Evolutionary conservation across 2,329 filamentous ascomycete species (phyloP).

Genomic region (Fusarium chlamydosporum): DNA sequence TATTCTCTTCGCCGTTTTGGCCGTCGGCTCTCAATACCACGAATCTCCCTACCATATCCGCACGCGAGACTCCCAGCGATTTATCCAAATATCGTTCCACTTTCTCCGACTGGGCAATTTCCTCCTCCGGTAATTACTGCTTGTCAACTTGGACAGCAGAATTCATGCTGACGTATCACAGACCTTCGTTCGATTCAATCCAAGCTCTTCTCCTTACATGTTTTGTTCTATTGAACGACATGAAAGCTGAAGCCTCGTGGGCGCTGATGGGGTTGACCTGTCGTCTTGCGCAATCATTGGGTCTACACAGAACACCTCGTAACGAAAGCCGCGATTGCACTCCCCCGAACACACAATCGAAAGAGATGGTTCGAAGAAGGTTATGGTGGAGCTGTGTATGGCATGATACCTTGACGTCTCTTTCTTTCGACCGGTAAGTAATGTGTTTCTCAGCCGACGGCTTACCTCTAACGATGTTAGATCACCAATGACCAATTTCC

Average conservation of each 20-base stretch:
- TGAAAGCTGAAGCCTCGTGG: slow-evolving; percentile 79
- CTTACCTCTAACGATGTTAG: slow-evolving; percentile 52
- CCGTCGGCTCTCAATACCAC: slow-evolving; percentile 76
- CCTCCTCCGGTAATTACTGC: slow-evolving; percentile 64
- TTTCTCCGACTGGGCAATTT: slow-evolving; percentile 75
- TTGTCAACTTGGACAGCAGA: neutral
- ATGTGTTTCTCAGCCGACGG: neutral
- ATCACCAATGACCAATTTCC: slow-evolving; percentile 73
- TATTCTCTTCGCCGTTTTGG: slow-evolving; percentile 74
- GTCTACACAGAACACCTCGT: slow-evolving; percentile 67
- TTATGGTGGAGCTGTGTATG: slow-evolving; percentile 76
- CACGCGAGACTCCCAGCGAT: slow-evolving; percentile 71
- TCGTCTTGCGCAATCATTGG: slow-evolving; percentile 74
- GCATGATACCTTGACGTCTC: slow-evolving; percentile 75
- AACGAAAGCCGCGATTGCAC: slow-evolving; percentile 62
- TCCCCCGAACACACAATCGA: slow-evolving; percentile 62
- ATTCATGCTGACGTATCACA: slow-evolving; percentile 46
- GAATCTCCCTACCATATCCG: slow-evolving; percentile 74
- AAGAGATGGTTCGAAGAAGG: slow-evolving; percentile 68
- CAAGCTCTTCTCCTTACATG: slow-evolving; percentile 74
- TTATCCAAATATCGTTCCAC: slow-evolving; percentile 75
- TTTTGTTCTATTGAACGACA: slow-evolving; percentile 76
- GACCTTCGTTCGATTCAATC: slow-evolving; percentile 75
- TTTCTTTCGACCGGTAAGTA: slow-evolving; percentile 73
- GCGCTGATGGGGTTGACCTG: slow-evolving; percentile 74